Evolutionary conservation across 768 basidiomycete species (phyloP).

Genomic region (Podaxis carcinomalis): DNA sequence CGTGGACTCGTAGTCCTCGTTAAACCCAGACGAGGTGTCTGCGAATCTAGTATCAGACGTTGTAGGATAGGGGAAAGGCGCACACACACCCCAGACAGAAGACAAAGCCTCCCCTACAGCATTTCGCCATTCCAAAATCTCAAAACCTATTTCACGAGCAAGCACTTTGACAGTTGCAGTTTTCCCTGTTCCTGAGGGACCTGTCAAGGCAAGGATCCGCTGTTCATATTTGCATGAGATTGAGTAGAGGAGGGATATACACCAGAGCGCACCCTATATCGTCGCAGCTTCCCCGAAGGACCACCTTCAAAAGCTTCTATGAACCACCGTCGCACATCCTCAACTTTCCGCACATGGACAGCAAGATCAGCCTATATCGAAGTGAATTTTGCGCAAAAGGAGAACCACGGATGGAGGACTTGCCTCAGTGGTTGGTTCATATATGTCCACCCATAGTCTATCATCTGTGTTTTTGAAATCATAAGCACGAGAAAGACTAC

Average conservation of each 20-base stretch:
- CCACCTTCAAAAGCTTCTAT: constrained; percentile 68
- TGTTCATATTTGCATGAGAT: constrained; percentile 23
- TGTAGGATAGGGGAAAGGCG: background rate
- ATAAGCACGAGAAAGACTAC: background rate
- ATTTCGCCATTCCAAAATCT: constrained; percentile 86
- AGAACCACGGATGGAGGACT: constrained; percentile 4
- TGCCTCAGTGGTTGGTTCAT: constrained; percentile 59
- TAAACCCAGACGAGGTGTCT: constrained; percentile 9
- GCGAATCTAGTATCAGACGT: background rate
- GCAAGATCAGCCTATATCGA: constrained; percentile 60
- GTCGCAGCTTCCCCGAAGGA: constrained; percentile 55
- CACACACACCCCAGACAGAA: constrained; percentile 17
- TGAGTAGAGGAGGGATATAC: background rate
- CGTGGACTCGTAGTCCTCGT: constrained; percentile 38
- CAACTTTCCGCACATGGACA: constrained; percentile 76
- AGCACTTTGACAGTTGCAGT: constrained; percentile 81
- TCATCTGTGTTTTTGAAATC: constrained; percentile 25
- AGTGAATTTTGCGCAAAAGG: background rate
- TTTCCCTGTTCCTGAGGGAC: constrained; percentile 89
- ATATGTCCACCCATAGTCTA: constrained; percentile 58
- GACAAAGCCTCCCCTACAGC: constrained; percentile 47
- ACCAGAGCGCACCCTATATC: constrained; percentile 61
- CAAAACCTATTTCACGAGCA: constrained; percentile 67
- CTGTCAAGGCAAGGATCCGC: constrained; percentile 82
- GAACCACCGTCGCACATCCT: constrained; percentile 74